Evolutionary conservation across 495 filamentous ascomycete genomes (phyloP), one percentile per base, ranked within the genome.

Genomic region (Neurospora tetraspora): DNA sequence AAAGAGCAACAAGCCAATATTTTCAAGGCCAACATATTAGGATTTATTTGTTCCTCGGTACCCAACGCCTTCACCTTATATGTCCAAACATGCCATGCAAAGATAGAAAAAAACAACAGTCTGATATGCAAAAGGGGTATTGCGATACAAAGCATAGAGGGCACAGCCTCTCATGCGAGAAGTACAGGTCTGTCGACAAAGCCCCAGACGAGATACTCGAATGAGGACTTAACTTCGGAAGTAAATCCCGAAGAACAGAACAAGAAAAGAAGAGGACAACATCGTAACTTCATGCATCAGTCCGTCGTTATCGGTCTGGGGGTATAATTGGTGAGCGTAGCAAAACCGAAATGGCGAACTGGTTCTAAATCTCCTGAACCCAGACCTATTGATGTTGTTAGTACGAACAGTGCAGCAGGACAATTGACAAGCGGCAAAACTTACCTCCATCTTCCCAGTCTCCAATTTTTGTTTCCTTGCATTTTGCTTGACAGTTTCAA

Each of bases 401-500:
- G 73, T 18, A 69, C 70, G 23, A 39, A 27, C 12, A 18, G 11
- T 59, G 14, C 16, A 34, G 70, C 27, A 43, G 27, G 27, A 18
- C 23, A 39, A 39, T 39, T n/a, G 23, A 39, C 37, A 5, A 68
- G 37, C 68, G 27, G 9, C 34, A 68, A 42, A 70, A 84, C 92
- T 85, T 80, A 98, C 94, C 89, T 98, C 96, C 87, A 98, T 90
- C 88, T 97, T 98, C 39, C 94, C 94, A 85, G 94, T 92, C 73
- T 97, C 94, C 61, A 85, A 83, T 71, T 89, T 87, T 76, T 95
- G 92, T 79, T 88, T 89, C 83, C 85, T 86, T 38, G 93, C 96
- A 72, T 83, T 82, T 71, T 88, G 86, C 79, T 88, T 91, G 39
- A 91, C 89, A 5, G 82, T 84, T 77, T 83, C 84, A 71, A 98